These are phyloP conservation scores for Hyphochytrium catenoides DNA, from an alignment of 352 stramenopile genomes.

Conservation along the genomic window DNA sequence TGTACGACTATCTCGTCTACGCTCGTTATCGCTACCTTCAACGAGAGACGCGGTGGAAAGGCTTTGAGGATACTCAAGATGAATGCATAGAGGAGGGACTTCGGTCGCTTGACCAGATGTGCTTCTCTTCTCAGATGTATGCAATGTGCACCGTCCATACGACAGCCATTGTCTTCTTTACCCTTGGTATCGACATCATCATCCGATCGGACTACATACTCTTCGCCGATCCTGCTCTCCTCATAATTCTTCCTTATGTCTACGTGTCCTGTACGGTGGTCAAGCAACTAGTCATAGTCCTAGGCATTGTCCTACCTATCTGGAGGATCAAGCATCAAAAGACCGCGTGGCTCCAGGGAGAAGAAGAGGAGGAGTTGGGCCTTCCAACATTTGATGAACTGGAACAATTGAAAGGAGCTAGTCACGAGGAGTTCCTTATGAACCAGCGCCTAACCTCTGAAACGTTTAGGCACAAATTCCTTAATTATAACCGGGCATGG, in stretches of 20 bases:
- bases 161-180: constrained; percentile 82
- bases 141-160: constrained; percentile 85
- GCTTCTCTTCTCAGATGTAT: constrained; percentile 93
- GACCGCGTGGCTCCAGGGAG: constrained; percentile 67
- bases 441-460: constrained; percentile 88
- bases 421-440: constrained; percentile 84
- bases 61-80: constrained; percentile 79
- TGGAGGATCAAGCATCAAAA: constrained; percentile 92
- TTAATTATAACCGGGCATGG: constrained; percentile 93
- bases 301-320: constrained; percentile 64
- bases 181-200: constrained; percentile 88
- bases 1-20: constrained; percentile 93
- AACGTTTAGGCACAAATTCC: constrained; percentile 91
- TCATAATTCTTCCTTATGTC: constrained; percentile 51
- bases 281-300: constrained; percentile 34
- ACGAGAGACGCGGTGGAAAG: constrained; percentile 87
- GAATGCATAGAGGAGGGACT: constrained; percentile 89
- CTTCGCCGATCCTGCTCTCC: constrained; percentile 80
- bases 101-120: constrained; percentile 86
- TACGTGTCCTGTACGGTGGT: constrained; percentile 25
- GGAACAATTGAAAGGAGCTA: constrained; percentile 73
- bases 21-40: constrained; percentile 84
- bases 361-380: constrained; percentile 75
- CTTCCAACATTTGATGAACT: constrained; percentile 72
- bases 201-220: constrained; percentile 76